Evolutionary conservation across 768 basidiomycete species (phyloP).

Genomic region (Amanita fuliginea): DNA sequence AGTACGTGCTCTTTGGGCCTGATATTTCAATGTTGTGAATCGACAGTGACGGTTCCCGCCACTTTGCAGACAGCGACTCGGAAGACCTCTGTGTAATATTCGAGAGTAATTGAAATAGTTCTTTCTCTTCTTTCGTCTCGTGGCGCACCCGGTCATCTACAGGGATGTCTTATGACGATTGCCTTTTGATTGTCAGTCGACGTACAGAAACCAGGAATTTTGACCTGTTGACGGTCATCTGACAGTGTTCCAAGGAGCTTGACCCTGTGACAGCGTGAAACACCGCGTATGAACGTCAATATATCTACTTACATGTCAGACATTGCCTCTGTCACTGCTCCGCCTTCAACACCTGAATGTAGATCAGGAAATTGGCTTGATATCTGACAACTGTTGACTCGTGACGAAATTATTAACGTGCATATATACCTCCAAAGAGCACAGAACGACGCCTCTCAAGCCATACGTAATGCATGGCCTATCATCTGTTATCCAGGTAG

Average conservation of each 20-base stretch:
- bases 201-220: slow-evolving; percentile 80
- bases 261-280: slow-evolving; percentile 37
- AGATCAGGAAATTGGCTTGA: slow-evolving; percentile 65
- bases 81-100: slow-evolving; percentile 57
- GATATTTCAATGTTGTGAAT: slow-evolving; percentile 79
- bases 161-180: background rate
- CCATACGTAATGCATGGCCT: slow-evolving; percentile 94
- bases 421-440: slow-evolving; percentile 51
- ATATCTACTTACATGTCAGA: slow-evolving; percentile 58
- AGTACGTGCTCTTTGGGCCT: slow-evolving; percentile 61
- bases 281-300: background rate
- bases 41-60: slow-evolving; percentile 87
- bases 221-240: slow-evolving; percentile 44
- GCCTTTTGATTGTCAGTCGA: slow-evolving; percentile 7
- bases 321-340: slow-evolving; percentile 83
- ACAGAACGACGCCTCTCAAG: slow-evolving; percentile 87
- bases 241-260: slow-evolving; percentile 65
- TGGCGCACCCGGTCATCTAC: slow-evolving; percentile 70
- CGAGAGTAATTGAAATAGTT: slow-evolving; percentile 59
- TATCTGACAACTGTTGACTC: slow-evolving; percentile 31
- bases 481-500: slow-evolving; percentile 92
- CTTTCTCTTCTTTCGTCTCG: slow-evolving; percentile 54
- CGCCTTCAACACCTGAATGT: slow-evolving; percentile 93
- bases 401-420: background rate
- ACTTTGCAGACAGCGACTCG: slow-evolving; percentile 61